Evolutionary conservation across 805 yeast species (phyloP).

Genomic region (Wickerhamiella cacticola): DNA sequence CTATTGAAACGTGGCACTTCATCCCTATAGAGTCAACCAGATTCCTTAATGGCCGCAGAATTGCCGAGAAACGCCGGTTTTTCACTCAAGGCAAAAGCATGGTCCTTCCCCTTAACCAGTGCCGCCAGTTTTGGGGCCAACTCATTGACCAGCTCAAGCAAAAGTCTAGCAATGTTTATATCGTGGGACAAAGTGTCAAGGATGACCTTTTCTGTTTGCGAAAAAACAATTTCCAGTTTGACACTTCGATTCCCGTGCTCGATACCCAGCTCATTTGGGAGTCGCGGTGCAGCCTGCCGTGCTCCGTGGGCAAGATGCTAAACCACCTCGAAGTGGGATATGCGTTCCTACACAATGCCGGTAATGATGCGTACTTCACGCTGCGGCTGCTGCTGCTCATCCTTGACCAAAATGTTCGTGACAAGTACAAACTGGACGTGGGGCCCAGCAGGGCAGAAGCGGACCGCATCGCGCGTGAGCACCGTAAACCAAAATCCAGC

Average conservation of each 20-base stretch:
- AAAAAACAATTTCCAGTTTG: constrained; percentile 25
- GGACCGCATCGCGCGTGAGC: background rate
- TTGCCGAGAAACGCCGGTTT: constrained; percentile 3
- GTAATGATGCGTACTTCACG: constrained; percentile 58
- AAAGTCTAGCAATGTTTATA: constrained; percentile 23
- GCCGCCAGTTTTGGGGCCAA: background rate
- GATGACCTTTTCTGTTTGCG: constrained; percentile 46
- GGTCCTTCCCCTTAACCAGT: background rate
- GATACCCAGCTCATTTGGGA: constrained; percentile 42
- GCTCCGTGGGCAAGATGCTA: constrained; percentile 37
- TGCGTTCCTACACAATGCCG: constrained; percentile 55
- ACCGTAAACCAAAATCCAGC: background rate
- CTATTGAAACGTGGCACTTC: background rate
- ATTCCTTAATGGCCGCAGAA: background rate
- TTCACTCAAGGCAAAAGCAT: constrained; percentile 7
- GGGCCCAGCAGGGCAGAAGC: constrained; percentile 12
- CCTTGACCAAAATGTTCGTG: constrained; percentile 35
- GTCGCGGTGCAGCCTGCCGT: constrained; percentile 4
- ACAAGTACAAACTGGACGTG: constrained; percentile 3
- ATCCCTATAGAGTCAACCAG: background rate
- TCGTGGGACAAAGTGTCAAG: constrained; percentile 49
- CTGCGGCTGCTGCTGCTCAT: constrained; percentile 39
- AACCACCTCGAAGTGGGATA: constrained; percentile 42
- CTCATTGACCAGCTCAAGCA: background rate
- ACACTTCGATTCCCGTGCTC: constrained; percentile 36